Conservation (phyloP, 1,139 yeast genomes). For the Torulaspora globosa region DNA sequence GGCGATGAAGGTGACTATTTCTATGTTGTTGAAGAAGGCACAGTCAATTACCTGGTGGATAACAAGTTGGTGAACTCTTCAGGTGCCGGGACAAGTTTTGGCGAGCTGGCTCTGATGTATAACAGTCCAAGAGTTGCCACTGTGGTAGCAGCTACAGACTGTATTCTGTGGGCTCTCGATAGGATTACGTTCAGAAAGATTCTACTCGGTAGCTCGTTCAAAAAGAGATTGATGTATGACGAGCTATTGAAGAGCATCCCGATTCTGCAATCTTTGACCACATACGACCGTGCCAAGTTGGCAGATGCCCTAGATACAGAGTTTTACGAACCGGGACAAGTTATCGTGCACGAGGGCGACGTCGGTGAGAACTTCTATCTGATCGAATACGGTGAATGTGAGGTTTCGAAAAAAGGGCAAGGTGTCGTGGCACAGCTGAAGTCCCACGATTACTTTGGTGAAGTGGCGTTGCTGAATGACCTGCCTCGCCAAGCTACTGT, state of each 20-base stretch:
- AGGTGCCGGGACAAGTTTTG: conserved; percentile 86
- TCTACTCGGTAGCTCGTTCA: conserved; percentile 81
- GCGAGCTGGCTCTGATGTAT: conserved; percentile 95
- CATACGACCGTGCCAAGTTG: conserved; percentile 81
- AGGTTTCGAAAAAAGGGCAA: conserved; percentile 53
- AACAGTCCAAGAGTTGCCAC: conserved; percentile 98
- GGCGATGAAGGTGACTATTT: conserved; percentile 97
- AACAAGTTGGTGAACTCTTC: conserved; percentile 69
- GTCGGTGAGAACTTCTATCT: conserved; percentile 87
- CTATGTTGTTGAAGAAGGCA: conserved; percentile 81
- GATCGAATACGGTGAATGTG: conserved; percentile 83
- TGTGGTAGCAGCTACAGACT: conserved; percentile 67
- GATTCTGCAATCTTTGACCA: conserved; percentile 63
- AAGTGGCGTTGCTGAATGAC: conserved; percentile 86
- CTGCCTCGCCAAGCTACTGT: conserved; percentile 94
- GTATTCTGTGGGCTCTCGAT: conserved; percentile 87
- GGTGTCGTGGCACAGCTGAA: conserved; percentile 59
- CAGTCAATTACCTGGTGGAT: conserved; percentile 75
- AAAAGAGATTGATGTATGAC: conserved; percentile 87
- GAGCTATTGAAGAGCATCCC: conserved; percentile 84
- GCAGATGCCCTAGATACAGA: conserved; percentile 92
- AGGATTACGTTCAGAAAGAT: conserved; percentile 90
- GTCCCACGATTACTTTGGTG: conserved; percentile 95
- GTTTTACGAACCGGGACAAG: conserved; percentile 64
- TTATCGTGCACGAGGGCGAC: conserved; percentile 83